Base-by-base conservation (phyloP, 2,329 filamentous ascomycete genomes). In the Thelonectria blattea region DNA sequence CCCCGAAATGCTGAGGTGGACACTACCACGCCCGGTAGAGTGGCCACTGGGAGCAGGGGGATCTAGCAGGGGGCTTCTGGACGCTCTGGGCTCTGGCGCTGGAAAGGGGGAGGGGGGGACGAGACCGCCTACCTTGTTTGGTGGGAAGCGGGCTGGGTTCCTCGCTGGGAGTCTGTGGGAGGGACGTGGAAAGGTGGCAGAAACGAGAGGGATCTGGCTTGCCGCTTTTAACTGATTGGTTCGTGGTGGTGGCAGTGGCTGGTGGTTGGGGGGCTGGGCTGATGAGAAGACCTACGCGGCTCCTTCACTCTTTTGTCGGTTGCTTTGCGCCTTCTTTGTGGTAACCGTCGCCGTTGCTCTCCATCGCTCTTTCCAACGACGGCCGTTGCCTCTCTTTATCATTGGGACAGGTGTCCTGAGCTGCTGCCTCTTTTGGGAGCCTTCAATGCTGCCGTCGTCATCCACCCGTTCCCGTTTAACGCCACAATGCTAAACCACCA, bases 181-280 rank as follows among this genome's bases (percentile, higher is more conserved):
- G 47, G 47, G 50, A 64, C 66, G 58, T 58, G 61, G 58, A 64
- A 65, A 68, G 64, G 57, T 66, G 62, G 59, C 57, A 41, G 51
- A 69, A 66, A 65, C 58, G 48, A 67, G 65, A 67, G 65, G 62
- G 64, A 65, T 60, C 62, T 56, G 60, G 65, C 66, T 70, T 63
- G 72, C 72, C 68, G 72, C 73, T 73, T 70, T 72, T 66, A 72
- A 14, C 58, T 74, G 73, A 75, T 76, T 76, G 74, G 74, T 61
- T 75, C 62, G 69, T 68, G 70, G 62, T 64, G 70, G 70, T 71
- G 63, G 52, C 39, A 27, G 52, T 56, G 63, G 49, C 56, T 51
- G 58, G 67, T 60, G 60, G 60, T 52, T 65, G 64, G 60, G 56
- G 27, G 47, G 57, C 52, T 67, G 63, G 58, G 45, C 58, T 53